These are phyloP conservation scores for Mycosphaerella arachidis DNA, from an alignment of 2,329 filamentous ascomycete species.

Conservation along the genomic window DNA sequence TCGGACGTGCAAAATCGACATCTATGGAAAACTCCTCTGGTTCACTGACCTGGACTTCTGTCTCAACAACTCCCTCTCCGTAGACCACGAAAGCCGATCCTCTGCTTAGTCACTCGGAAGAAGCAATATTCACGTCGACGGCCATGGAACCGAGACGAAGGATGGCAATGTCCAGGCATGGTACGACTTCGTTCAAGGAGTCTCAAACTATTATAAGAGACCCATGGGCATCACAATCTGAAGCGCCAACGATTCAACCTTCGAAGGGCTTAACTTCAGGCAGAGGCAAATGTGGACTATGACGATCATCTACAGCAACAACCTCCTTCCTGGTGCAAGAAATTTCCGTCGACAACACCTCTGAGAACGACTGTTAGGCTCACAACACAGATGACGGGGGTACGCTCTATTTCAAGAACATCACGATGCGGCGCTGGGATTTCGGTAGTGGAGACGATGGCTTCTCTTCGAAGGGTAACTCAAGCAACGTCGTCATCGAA, in stretches of 20 bases:
- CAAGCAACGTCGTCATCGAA: conserved; percentile 48
- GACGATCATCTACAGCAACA: conserved; percentile 47
- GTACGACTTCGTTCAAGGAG: conserved; percentile 46
- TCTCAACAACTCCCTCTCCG: conserved; percentile 46
- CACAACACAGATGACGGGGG: conserved; percentile 50
- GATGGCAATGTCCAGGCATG: conserved; percentile 49
- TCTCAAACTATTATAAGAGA: conserved; percentile 33
- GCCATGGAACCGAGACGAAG: conserved; percentile 36
- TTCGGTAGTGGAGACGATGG: conserved; percentile 52
- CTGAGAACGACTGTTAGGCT: conserved; percentile 13
- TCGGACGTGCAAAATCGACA: conserved; percentile 44
- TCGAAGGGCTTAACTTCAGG: conserved; percentile 48
- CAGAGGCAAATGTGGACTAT: conserved; percentile 57
- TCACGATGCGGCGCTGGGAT: conserved; percentile 47
- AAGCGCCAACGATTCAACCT: conserved; percentile 44
- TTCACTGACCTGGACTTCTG: conserved; percentile 46
- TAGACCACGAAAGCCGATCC: conserved; percentile 54
- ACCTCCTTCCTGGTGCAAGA: conserved; percentile 47
- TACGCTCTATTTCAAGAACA: conserved; percentile 49
- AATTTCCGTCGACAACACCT: conserved; percentile 51
- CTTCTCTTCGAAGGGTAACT: conserved; percentile 46
- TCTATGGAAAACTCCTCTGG: conserved; percentile 45
- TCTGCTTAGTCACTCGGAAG: conserved; percentile 55
- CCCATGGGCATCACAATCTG: conserved; percentile 52
- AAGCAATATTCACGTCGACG: not conserved